Evolutionary conservation across 345 rosid genomes (phyloP).

Genomic region (Eucalyptus coolabah): DNA sequence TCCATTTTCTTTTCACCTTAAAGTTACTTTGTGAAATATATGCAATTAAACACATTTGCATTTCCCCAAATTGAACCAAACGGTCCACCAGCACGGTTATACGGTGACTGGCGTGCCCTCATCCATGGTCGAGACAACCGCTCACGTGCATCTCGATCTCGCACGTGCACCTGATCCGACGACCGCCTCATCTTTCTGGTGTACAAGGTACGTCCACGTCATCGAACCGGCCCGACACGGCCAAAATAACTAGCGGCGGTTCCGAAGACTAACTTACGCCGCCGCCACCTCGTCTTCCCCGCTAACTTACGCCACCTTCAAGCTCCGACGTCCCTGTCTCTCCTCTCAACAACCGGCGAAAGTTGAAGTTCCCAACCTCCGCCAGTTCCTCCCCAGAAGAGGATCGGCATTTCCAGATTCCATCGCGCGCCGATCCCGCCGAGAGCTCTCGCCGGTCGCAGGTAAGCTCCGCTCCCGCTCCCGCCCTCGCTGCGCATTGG

Average conservation of each 20-base stretch:
- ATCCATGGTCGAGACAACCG: too few relatives aligned
- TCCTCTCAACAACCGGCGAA: not conserved
- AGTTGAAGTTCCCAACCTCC: not conserved
- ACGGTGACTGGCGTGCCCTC: too few relatives aligned
- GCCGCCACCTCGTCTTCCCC: not conserved
- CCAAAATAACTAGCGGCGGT: not conserved
- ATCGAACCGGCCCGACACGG: not conserved
- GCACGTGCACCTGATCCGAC: not conserved
- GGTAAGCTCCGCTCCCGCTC: not conserved
- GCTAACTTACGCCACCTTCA: not conserved
- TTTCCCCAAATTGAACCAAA: too few relatives aligned
- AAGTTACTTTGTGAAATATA: too few relatives aligned
- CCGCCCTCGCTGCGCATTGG: not conserved
- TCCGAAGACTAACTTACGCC: not conserved
- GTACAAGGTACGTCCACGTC: not conserved
- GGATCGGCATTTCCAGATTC: not conserved
- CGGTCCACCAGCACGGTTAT: too few relatives aligned
- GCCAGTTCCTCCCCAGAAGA: not conserved
- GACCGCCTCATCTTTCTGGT: not conserved
- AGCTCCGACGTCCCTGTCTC: not conserved
- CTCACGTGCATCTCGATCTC: too few relatives aligned
- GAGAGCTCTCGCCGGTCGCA: not conserved
- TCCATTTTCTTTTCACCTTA: too few relatives aligned
- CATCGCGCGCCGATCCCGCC: not conserved
- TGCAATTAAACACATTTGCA: too few relatives aligned